A percentile compares a stretch with the other conserved stretches of the same genome.
These are phyloP conservation scores for Purshia tridentata DNA, from an alignment of 306 rosid species.

Conservation along the genomic window DNA sequence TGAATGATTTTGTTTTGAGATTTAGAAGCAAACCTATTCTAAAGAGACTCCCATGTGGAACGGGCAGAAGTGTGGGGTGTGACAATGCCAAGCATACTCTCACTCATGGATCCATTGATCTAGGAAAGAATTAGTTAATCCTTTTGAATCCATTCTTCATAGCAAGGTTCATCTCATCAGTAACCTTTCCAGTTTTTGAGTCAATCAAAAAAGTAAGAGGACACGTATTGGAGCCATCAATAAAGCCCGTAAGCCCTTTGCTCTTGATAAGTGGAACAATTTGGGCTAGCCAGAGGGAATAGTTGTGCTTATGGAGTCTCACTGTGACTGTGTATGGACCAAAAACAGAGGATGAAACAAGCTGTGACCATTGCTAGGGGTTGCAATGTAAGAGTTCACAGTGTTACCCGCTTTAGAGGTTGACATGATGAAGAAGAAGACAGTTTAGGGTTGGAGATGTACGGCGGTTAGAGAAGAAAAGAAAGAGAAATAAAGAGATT, in stretches of 20 bases:
- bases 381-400: too few relatives aligned
- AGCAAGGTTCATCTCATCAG: not conserved
- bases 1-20: not conserved
- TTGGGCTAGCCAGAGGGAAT: not conserved
- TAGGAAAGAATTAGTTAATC: not conserved
- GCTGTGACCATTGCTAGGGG: too few relatives aligned
- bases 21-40: not conserved
- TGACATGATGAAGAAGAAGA: too few relatives aligned
- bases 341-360: too few relatives aligned
- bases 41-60: not conserved
- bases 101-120: not conserved
- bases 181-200: not conserved
- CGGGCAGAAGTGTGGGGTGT: too few relatives aligned
- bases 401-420: too few relatives aligned
- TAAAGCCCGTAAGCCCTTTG: not conserved
- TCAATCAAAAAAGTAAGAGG: not conserved
- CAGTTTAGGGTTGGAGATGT: too few relatives aligned
- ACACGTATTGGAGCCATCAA: not conserved
- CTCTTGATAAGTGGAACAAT: not conserved
- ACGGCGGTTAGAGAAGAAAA: too few relatives aligned
- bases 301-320: too few relatives aligned
- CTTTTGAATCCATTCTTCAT: not conserved
- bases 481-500: too few relatives aligned
- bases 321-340: too few relatives aligned
- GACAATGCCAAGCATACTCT: not conserved